These are phyloP conservation scores for Takashimella koratensis DNA, from an alignment of 1,284 basidiomycete genomes.

Conservation along the genomic window DNA sequence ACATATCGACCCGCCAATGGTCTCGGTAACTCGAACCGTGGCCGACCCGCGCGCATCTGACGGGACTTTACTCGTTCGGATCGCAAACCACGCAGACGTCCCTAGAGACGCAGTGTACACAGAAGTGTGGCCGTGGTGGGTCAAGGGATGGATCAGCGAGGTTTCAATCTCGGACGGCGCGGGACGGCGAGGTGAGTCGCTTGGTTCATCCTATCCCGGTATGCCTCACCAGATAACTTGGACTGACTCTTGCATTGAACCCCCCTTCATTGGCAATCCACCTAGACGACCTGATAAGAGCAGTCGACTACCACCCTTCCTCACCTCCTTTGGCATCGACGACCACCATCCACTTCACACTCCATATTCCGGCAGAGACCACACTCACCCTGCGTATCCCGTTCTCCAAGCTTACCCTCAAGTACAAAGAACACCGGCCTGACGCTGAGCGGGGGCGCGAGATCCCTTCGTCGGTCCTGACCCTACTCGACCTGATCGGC, in stretches of 20 bases:
- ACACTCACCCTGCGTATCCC: constrained; percentile 67
- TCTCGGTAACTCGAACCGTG: constrained; percentile 68
- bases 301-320: constrained; percentile 65
- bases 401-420: constrained; percentile 78
- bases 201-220: not conserved
- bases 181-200: constrained; percentile 13
- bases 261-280: not conserved
- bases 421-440: constrained; percentile 92
- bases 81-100: constrained; percentile 62
- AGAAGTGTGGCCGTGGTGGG: constrained; percentile 90
- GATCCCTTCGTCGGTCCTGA: constrained; percentile 73
- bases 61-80: constrained; percentile 65
- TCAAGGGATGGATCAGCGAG: constrained; percentile 84
- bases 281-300: constrained; percentile 59
- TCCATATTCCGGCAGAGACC: constrained; percentile 66
- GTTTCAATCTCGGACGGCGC: constrained; percentile 42
- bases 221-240: constrained; percentile 19
- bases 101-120: constrained; percentile 66
- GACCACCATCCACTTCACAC: constrained; percentile 66
- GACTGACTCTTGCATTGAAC: not conserved
- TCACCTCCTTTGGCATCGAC: constrained; percentile 63
- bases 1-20: constrained; percentile 48
- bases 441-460: constrained; percentile 95
- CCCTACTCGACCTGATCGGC: constrained; percentile 28
- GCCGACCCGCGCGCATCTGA: constrained; percentile 71